Base-by-base conservation (phyloP, 2,329 filamentous ascomycete species). In the Colletotrichum chrysophilum region DNA sequence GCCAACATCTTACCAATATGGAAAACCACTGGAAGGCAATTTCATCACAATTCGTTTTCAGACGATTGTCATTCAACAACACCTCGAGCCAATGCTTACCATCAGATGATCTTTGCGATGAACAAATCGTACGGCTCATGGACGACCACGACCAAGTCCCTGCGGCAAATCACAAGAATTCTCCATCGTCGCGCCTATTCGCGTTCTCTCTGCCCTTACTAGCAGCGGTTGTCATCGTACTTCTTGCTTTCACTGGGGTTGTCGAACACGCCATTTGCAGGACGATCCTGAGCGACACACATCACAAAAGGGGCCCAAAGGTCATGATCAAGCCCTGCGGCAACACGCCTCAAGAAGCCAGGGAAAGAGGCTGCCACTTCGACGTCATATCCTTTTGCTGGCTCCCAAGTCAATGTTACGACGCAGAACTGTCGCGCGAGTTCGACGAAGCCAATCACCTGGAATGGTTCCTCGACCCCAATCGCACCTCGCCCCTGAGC, bases 381-480 rank as follows among this genome's bases (percentile, higher is more conserved):
- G 70, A 72, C 26, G 10, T 72, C 26, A 60, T 72, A 14, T 66
- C 61, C 4, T 72, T 72, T 56, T 55, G 16, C 38, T 72, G 70
- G 70, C 61, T 67, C 13, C 62, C 61, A n/a, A 30, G 5, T 13
- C 32, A 36, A 55, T 72, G 70, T 48, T 72, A 36, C 24, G 70
- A 72, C 28, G 36, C 34, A 12, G 30, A 65, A 26, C 62, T 66
- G 10, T 26, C 62, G 48, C 16, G 30, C n/a, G 70, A 66, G 10
- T 72, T 72, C 34, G 61, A 66, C 38, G 24, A 30, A 16, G 16
- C 21, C n/a, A 48, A 55, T 21, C 58, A 48, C 10, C 32, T 43
- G 77, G 28, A 77, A 26, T 79, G 69, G 60, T 78, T 71, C 48
- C 32, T 60, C 14, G 75, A 77, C 66, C 71, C 61, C 67, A 70